Evolutionary conservation across 192 early-diverging fungal species (phyloP).

Genomic region (Entomortierella lignicola): DNA sequence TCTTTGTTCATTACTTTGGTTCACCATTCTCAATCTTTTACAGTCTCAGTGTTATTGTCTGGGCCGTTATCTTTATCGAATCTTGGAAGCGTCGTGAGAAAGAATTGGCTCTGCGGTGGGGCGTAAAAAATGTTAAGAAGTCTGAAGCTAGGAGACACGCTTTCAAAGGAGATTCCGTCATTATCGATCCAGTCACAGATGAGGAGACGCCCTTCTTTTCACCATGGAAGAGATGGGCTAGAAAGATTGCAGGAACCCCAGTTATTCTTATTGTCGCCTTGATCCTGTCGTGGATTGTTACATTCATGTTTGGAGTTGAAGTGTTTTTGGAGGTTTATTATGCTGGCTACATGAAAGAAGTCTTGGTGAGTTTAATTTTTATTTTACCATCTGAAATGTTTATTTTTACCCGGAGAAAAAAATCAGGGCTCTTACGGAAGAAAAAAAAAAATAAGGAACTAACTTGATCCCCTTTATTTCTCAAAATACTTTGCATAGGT

Average conservation of each 20-base stretch:
- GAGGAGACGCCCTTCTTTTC: constrained; percentile 80
- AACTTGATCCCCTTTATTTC: not conserved
- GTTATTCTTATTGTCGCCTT: constrained; percentile 70
- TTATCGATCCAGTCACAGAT: constrained; percentile 76
- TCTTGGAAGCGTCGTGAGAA: constrained; percentile 84
- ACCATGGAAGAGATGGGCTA: constrained; percentile 74
- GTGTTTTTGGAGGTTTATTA: constrained; percentile 85
- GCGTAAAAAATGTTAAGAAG: constrained; percentile 67
- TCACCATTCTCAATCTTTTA: constrained; percentile 72
- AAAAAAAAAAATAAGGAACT: not conserved
- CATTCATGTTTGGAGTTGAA: constrained; percentile 77
- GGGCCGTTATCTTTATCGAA: constrained; percentile 78
- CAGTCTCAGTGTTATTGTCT: constrained; percentile 71
- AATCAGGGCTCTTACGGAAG: not conserved
- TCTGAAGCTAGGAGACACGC: constrained; percentile 72
- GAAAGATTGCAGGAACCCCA: constrained; percentile 65
- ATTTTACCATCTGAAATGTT: no score
- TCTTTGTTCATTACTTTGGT: constrained; percentile 63
- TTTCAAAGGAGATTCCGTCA: constrained; percentile 72
- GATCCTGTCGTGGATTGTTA: constrained; percentile 69
- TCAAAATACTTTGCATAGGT: constrained; percentile 54
- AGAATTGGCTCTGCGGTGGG: constrained; percentile 83
- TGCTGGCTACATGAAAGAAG: constrained; percentile 74
- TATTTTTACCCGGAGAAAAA: no score
- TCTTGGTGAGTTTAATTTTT: constrained; percentile 52